Evolutionary conservation across 2,329 filamentous ascomycete genomes (phyloP).

Genomic region (Colletotrichum navitas): DNA sequence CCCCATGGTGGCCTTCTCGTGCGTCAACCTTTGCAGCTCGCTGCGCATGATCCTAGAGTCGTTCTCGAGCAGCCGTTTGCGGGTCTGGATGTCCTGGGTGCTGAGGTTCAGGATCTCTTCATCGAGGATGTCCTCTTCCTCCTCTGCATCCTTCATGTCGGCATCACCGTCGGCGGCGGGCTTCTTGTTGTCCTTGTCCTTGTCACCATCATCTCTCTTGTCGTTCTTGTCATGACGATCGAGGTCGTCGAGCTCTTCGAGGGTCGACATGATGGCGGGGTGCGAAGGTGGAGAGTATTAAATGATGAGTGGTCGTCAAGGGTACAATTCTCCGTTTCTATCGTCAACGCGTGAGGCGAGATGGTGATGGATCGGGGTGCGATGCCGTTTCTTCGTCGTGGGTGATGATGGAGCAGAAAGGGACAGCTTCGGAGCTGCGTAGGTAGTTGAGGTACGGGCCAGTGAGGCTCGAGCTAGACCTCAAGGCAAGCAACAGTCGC

Average conservation of each 20-base stretch:
- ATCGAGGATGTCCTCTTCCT: conserved; percentile 85
- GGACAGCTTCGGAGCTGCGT: conserved; percentile 44
- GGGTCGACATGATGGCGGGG: conserved; percentile 78
- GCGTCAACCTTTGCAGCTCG: conserved; percentile 92
- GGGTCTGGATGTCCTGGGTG: conserved; percentile 94
- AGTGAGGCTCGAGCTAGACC: conserved; percentile 40
- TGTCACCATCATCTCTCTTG: conserved; percentile 58
- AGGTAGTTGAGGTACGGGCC: conserved; percentile 20
- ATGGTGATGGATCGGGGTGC: conserved; percentile 16
- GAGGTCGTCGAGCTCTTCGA: conserved; percentile 92
- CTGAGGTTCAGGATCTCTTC: conserved; percentile 92
- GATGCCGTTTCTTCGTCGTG: conserved; percentile 28
- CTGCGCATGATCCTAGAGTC: conserved; percentile 99
- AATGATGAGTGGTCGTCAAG: neutral
- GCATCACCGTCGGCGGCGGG: conserved; percentile 74
- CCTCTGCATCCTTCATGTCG: conserved; percentile 89
- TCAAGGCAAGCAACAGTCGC: conserved; percentile 45
- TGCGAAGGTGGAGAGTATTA: conserved; percentile 26
- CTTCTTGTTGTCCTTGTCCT: conserved; percentile 55
- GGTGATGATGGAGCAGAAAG: conserved; percentile 37
- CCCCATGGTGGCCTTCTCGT: conserved; percentile 95
- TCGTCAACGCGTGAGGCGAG: conserved; percentile 6
- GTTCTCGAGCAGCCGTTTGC: conserved; percentile 93
- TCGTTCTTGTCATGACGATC: conserved; percentile 85
- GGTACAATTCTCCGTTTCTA: conserved; percentile 15